Evolutionary conservation across 768 basidiomycete genomes (phyloP).

Genomic region (Paxillus ammoniavirescens): DNA sequence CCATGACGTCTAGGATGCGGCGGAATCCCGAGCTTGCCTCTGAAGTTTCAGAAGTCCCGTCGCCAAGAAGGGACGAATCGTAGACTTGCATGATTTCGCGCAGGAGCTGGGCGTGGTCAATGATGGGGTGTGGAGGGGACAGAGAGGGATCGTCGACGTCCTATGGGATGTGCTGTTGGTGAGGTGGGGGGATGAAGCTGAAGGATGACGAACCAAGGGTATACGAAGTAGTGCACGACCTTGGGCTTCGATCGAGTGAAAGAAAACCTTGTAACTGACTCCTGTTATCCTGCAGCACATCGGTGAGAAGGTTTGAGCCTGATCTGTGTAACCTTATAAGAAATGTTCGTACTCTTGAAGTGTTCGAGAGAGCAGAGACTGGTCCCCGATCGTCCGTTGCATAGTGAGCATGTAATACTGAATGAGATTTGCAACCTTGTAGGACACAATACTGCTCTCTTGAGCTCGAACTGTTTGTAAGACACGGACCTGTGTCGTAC

Average conservation of each 20-base stretch:
- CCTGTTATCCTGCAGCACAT: slow-evolving; percentile 63
- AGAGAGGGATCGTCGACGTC: slow-evolving; percentile 68
- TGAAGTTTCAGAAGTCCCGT: slow-evolving; percentile 19
- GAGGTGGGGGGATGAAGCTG: neutral
- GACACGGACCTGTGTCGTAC: slow-evolving; percentile 64
- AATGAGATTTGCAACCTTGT: slow-evolving; percentile 91
- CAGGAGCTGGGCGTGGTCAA: slow-evolving; percentile 81
- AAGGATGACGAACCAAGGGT: slow-evolving; percentile 44
- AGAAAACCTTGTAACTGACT: slow-evolving; percentile 80
- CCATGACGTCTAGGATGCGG: slow-evolving; percentile 73
- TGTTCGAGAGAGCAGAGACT: slow-evolving; percentile 72
- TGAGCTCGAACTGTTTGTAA: slow-evolving; percentile 91
- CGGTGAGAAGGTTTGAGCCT: neutral
- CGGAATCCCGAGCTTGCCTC: slow-evolving; percentile 18
- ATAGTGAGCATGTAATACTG: slow-evolving; percentile 95
- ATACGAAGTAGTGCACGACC: slow-evolving; percentile 61
- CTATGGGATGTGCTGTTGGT: slow-evolving; percentile 30
- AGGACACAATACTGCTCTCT: slow-evolving; percentile 88
- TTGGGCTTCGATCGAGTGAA: slow-evolving; percentile 83
- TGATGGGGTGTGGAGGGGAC: slow-evolving; percentile 71
- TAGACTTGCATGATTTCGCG: slow-evolving; percentile 90
- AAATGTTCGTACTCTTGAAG: slow-evolving; percentile 66
- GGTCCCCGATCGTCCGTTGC: slow-evolving; percentile 85
- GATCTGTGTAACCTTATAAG: neutral
- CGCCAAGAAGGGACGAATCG: slow-evolving; percentile 77